These are phyloP conservation scores for Candida freyschussii DNA, from an alignment of 1,139 yeast species.

Conservation along the genomic window DNA sequence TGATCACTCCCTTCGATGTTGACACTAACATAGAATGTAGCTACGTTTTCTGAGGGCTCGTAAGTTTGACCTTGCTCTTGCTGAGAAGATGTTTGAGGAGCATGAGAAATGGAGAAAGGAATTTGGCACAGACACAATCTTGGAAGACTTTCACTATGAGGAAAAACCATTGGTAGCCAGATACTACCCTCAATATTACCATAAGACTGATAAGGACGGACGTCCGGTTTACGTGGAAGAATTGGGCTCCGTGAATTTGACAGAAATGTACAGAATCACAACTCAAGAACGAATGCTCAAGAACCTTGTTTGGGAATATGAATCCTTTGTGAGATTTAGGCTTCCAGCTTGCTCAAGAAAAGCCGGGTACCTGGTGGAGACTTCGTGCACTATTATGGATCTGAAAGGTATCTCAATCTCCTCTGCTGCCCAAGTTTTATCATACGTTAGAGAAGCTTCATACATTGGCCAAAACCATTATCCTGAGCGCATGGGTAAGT, in stretches of 20 bases:
- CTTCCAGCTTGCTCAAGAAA: constrained; percentile 93
- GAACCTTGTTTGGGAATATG: constrained; percentile 97
- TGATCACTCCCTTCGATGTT: not conserved
- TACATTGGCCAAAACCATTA: constrained; percentile 93
- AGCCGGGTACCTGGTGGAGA: constrained; percentile 74
- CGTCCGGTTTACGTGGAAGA: constrained; percentile 95
- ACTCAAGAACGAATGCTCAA: constrained; percentile 94
- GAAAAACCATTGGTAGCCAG: constrained; percentile 89
- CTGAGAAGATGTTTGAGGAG: constrained; percentile 75
- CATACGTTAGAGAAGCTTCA: constrained; percentile 90
- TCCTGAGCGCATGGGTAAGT: constrained; percentile 99
- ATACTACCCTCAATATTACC: constrained; percentile 94
- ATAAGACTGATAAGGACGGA: constrained; percentile 94
- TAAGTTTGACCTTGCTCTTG: constrained; percentile 78
- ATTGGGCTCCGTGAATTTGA: constrained; percentile 82
- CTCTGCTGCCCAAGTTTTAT: constrained; percentile 78
- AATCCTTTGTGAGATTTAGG: constrained; percentile 76
- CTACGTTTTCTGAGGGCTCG: constrained; percentile 92
- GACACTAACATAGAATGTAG: constrained; percentile 14
- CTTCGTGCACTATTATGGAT: constrained; percentile 94
- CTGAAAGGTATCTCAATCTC: constrained; percentile 87
- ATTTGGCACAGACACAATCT: constrained; percentile 80
- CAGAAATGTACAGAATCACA: constrained; percentile 89
- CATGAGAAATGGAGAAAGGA: constrained; percentile 93
- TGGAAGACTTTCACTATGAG: constrained; percentile 79